Evolutionary conservation across 495 filamentous ascomycete genomes (phyloP), one percentile per base, ranked within the genome.

Genomic region (Talaromyces trachyspermus): DNA sequence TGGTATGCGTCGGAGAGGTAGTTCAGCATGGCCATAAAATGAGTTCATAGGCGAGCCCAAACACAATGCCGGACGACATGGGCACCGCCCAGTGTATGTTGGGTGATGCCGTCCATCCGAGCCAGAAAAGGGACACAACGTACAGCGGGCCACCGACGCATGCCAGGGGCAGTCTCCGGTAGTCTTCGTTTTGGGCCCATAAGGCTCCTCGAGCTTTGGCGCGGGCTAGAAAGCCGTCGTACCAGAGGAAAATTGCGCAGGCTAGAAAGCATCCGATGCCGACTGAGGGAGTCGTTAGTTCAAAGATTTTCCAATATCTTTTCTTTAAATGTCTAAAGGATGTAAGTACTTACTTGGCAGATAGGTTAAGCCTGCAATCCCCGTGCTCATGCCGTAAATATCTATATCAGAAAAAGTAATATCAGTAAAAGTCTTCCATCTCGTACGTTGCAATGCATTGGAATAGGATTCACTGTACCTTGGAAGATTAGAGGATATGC

Each of bases 401-500:
- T 55, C 64, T 66, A 39, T n/a, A n/a, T n/a, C n/a, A 19, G 4
- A 36, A n/a, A 5, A 22, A 36, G 32, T 35, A 19, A 46, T 1
- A 1, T 46, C n/a, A n/a, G n/a, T n/a, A n/a, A n/a, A n/a, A n/a
- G n/a, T n/a, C n/a, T n/a, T n/a, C n/a, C n/a, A n/a, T n/a, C n/a
- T n/a, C n/a, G n/a, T n/a, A n/a, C n/a, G n/a, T n/a, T n/a, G n/a
- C n/a, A n/a, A n/a, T n/a, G n/a, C n/a, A n/a, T n/a, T n/a, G n/a
- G n/a, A n/a, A n/a, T n/a, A n/a, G n/a, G n/a, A n/a, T n/a, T n/a
- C n/a, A n/a, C n/a, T n/a, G n/a, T 29, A 55, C 71, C 74, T 60
- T 77, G 62, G 57, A 82, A 86, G 33, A 85, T 81, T 11, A 85
- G 65, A 2, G 83, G 83, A 55, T 77, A 86, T 9, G 78, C 76